These are phyloP conservation scores for Spathaspora girioi DNA, from an alignment of 805 yeast species.

Conservation along the genomic window DNA sequence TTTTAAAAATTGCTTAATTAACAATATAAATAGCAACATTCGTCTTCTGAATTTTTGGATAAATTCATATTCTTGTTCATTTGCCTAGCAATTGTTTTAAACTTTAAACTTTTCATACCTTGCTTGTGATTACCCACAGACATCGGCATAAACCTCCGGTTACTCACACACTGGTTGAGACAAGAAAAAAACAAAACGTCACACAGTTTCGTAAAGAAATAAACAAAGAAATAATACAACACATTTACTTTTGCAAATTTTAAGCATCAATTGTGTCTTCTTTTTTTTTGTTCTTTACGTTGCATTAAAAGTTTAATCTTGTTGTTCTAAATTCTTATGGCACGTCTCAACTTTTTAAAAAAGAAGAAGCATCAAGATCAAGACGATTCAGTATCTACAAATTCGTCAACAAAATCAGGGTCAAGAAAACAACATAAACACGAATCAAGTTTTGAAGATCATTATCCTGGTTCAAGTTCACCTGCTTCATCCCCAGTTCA, in stretches of 20 bases:
- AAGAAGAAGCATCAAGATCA: slow-evolving; percentile 30
- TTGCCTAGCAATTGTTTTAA: no score
- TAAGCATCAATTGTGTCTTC: not conserved
- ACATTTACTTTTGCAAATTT: not conserved
- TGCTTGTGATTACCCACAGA: not conserved
- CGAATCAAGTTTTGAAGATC: not conserved
- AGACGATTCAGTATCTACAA: not conserved
- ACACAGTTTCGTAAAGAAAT: not conserved
- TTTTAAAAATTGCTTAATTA: not conserved
- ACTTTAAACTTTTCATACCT: not conserved
- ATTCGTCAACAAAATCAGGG: not conserved
- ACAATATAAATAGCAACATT: not conserved
- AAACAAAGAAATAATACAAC: not conserved
- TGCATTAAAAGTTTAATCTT: not conserved
- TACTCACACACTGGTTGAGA: not conserved
- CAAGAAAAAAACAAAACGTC: not conserved
- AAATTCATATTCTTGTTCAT: no score
- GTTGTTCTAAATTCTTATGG: slow-evolving; percentile 32
- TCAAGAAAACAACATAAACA: slow-evolving; percentile 1
- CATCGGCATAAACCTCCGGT: not conserved
- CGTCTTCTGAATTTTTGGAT: not conserved
- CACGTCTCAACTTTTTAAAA: slow-evolving; percentile 56
- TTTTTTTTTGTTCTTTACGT: not conserved
- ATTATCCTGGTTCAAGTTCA: not conserved
- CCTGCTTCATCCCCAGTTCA: not conserved